Evolutionary conservation across 352 stramenopile species (phyloP), one percentile per base, ranked within the genome.

Genomic region (Phytophthora crassamura): DNA sequence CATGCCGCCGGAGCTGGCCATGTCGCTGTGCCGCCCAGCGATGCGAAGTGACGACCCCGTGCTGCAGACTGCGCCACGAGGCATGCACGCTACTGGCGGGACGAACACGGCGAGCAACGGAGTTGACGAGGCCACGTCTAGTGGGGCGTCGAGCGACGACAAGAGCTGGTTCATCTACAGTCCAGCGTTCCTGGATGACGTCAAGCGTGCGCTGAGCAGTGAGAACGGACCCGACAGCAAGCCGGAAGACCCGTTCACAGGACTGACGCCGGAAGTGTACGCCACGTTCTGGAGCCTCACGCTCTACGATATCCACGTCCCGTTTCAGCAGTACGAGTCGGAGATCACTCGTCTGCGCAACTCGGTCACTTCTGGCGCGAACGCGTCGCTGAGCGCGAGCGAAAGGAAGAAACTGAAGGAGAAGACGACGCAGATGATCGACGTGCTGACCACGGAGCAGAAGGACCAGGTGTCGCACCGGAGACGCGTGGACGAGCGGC

Each of bases 281-380:
- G 75, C 84, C 22, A 93, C 77, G 42, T 97, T 97, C 59, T 97
- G 89, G 89, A 85, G 79, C 10, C 68, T 97, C 48, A 90, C 85
- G 42, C 64, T 96, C 33, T 96, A 96, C 57, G 89, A 97, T 67
- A 89, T 97, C 36, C 79, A 95, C 62, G 76, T 94, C 7, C 89
- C 89, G 28, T 91, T 94, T 56, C 75, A 80, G 28, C 86, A 95
- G 48, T 97, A 97, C 69, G 85, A 96, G 32, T 75, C 77, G 1
- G 89, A 97, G 62, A 95, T 95, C 62, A 51, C 75, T 7, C 84
- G 86, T 18, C 64, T 94, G 20, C 82, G 86, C 9, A 85, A 84
- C 30, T 91, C 86, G 1, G 64, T 88, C 5, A 68, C 65, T 22
- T 79, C 71, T 18, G 65, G 70, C n/a, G 52, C 56, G 16, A 74